phyloP scores from a whole-genome alignment of 2,329 filamentous ascomycete genomes.

The Exophiala sp. region DNA sequence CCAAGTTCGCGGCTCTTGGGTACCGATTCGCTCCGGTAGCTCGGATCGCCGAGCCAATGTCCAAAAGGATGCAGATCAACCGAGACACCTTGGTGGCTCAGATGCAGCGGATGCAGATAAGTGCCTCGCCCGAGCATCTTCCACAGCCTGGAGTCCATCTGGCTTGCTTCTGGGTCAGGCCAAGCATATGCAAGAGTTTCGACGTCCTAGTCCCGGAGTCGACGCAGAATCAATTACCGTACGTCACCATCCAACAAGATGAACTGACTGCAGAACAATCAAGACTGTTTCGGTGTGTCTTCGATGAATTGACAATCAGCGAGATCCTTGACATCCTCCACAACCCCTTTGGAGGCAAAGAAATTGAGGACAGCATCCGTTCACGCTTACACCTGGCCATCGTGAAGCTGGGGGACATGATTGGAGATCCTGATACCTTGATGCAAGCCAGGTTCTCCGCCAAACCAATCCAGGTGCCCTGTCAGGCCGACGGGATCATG shows the following conservation, averaged over 20 bases:
- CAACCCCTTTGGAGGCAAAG: slow-evolving; percentile 14
- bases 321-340: slow-evolving; percentile 35
- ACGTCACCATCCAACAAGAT: slow-evolving; percentile 49
- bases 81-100: slow-evolving; percentile 55
- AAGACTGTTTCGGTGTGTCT: slow-evolving; percentile 42
- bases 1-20: slow-evolving; percentile 62
- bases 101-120: slow-evolving; percentile 59
- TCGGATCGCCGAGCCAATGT: slow-evolving; percentile 63
- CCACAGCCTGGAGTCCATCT: slow-evolving; percentile 38
- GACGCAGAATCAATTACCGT: slow-evolving; percentile 56
- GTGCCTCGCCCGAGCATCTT: slow-evolving; percentile 32
- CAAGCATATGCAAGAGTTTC: slow-evolving; percentile 53
- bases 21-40: slow-evolving; percentile 69
- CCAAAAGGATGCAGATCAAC: slow-evolving; percentile 68
- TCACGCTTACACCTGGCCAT: slow-evolving; percentile 42
- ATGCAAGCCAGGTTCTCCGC: slow-evolving; percentile 37
- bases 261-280: slow-evolving; percentile 52
- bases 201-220: slow-evolving; percentile 57
- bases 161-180: slow-evolving; percentile 40
- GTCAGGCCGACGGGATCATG: slow-evolving; percentile 20
- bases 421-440: slow-evolving; percentile 42
- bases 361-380: slow-evolving; percentile 37
- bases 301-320: slow-evolving; percentile 39
- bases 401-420: slow-evolving; percentile 34
- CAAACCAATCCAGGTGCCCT: slow-evolving; percentile 36